These are phyloP conservation scores for Camellia japonica DNA, from an alignment of 148 eudicot species.

Conservation along the genomic window DNA sequence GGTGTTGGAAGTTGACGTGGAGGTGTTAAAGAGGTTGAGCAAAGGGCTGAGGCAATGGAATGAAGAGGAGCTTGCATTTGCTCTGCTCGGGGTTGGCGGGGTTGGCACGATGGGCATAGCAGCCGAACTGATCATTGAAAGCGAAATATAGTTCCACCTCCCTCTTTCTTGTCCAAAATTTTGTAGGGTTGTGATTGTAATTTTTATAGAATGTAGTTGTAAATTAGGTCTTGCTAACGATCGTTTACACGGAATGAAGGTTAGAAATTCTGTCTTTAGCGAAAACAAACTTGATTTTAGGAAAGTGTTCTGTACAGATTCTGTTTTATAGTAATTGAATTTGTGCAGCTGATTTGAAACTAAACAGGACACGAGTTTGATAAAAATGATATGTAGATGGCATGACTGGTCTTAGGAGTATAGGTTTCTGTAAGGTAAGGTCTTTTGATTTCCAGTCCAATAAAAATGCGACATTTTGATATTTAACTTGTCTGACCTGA, in stretches of 20 bases:
- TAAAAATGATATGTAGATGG: no score
- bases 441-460: no score
- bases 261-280: neutral
- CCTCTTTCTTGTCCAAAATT: constrained; percentile 15
- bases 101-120: constrained; percentile 66
- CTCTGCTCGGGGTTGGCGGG: constrained; percentile 66
- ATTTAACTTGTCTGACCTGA: neutral
- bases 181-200: constrained; percentile 23
- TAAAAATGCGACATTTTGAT: constrained; percentile 1
- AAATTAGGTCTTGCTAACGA: constrained; percentile 18
- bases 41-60: constrained; percentile 59
- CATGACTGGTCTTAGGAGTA: no score
- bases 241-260: constrained; percentile 14
- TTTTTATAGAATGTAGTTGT: constrained; percentile 13
- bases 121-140: constrained; percentile 57
- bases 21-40: constrained; percentile 54
- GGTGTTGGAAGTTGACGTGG: constrained; percentile 59
- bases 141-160: constrained; percentile 18
- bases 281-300: neutral
- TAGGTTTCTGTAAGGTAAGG: no score
- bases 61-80: constrained; percentile 66
- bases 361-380: no score
- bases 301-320: no score
- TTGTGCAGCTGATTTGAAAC: no score
- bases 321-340: no score